phyloP scores from a whole-genome alignment of 257 asterid genomes.

The Petunia secreta region DNA sequence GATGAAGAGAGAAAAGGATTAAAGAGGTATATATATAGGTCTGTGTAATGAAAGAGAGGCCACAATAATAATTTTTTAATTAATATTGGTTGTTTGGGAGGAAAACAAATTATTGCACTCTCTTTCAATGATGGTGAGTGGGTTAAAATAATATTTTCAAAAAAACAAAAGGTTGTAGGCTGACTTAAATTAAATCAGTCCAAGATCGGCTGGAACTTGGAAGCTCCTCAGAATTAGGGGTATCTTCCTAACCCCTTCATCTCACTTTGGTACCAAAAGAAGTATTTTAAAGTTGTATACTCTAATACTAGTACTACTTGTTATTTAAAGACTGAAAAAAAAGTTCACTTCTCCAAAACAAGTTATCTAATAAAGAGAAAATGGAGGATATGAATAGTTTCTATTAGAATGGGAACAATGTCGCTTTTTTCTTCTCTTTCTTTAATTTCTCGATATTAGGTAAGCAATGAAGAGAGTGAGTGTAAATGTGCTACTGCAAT shows the following conservation, averaged over 20 bases:
- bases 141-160: neutral
- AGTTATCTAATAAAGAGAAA: too few species aligned
- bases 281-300: neutral
- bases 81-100: neutral
- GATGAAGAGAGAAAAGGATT: slow-evolving; percentile 29
- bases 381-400: neutral
- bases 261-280: neutral
- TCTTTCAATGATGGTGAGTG: slow-evolving; percentile 18
- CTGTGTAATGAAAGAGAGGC: slow-evolving; percentile 17
- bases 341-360: too few species aligned
- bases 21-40: slow-evolving; percentile 30
- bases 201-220: slow-evolving; percentile 1
- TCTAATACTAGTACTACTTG: too few species aligned
- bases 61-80: neutral
- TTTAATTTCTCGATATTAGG: neutral
- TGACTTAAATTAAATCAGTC: slow-evolving; percentile 4
- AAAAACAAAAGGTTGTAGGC: neutral
- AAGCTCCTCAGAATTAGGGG: neutral
- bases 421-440: too few species aligned
- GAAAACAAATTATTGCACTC: neutral
- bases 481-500: neutral
- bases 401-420: neutral
- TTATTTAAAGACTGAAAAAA: too few species aligned
- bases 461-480: neutral
- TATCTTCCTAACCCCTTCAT: neutral